Base-by-base conservation (phyloP, 2,329 filamentous ascomycete genomes). In the Tolypocladium album region DNA sequence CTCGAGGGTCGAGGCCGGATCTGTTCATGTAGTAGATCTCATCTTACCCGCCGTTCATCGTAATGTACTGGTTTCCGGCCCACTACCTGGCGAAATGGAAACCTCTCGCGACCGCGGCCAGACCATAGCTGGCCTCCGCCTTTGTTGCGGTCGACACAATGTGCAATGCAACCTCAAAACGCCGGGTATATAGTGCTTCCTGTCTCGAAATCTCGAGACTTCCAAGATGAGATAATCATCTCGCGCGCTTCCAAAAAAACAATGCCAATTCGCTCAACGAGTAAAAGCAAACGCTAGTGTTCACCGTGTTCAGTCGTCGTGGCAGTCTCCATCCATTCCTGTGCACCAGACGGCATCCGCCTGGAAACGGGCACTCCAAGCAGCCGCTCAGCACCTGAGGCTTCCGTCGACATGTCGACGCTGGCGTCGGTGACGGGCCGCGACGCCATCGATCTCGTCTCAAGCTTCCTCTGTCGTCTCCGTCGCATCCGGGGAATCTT, bases 401-500 rank as follows among this genome's bases (percentile, higher is more conserved):
- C 17, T 17, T 36, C 50, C 17, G 27, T 17, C 3, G 17, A 11
- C 4, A 22, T 53, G 27, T 34, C 50, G 47, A 34, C 2, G 17
- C 27, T 36, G 50, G 20, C 50, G 31, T 36, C 31, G 50, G 11
- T 15, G 20, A n/a, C 38, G 4, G 12, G 39, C 31, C 55, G 43
- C 13, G 22, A 58, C 9, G 60, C 42, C 39, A 47, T 36, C 5
- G 38, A 42, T 8, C 58, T 59, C 13, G 39, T 55, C 22, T 60
- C 58, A 20, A 59, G 13, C 50, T 62, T 64, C 52, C 36, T 58
- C 2, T 56, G 58, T 40, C 63, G 61, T 50, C 63, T 59, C 40
- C 60, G 60, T 39, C 61, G 59, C 60, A 65, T 62, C 8, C 61
- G 58, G 13, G 60, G 59, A 8, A 34, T 43, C 53, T 61, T 63